These are phyloP conservation scores for Neurospora sp. DNA, from an alignment of 495 filamentous ascomycete species.

Conservation along the genomic window DNA sequence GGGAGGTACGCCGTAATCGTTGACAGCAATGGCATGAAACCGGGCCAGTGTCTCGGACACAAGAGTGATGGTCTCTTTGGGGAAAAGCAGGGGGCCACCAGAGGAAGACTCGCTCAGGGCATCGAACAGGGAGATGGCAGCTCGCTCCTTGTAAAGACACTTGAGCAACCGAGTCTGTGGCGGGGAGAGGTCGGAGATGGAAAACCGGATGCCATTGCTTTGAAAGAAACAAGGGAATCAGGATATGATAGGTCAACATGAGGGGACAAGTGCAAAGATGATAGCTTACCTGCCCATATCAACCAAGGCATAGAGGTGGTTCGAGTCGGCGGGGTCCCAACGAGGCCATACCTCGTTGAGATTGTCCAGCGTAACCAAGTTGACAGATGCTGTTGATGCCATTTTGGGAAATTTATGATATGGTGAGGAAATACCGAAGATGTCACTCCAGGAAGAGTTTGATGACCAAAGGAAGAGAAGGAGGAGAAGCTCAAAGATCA, in stretches of 20 bases:
- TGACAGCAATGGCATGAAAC: conserved; percentile 62
- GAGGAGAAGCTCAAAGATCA: background rate
- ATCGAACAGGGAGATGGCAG: conserved; percentile 82
- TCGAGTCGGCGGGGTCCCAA: conserved; percentile 31
- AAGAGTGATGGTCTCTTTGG: conserved; percentile 46
- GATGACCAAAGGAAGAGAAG: background rate
- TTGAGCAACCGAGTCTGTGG: conserved; percentile 61
- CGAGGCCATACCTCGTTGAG: conserved; percentile 36
- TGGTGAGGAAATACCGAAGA: background rate
- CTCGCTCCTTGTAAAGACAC: conserved; percentile 67
- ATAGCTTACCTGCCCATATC: conserved; percentile 62
- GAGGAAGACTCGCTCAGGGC: conserved; percentile 46
- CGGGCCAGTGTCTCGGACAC: conserved; percentile 56
- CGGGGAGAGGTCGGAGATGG: conserved; percentile 68
- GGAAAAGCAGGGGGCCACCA: conserved; percentile 44
- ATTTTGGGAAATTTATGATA: background rate
- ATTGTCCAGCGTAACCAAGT: conserved; percentile 43
- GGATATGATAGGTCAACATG: background rate
- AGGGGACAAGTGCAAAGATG: background rate
- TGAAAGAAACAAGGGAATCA: background rate
- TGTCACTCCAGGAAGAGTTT: background rate
- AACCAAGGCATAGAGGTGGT: conserved; percentile 49
- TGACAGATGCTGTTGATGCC: conserved; percentile 16
- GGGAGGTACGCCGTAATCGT: conserved; percentile 51
- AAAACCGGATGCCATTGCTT: conserved; percentile 94